Percentiles rank a stretch among this genome's conserved stretches.
Evolutionary conservation across 257 asterid genomes (phyloP).

Genomic region (Plantago major): DNA sequence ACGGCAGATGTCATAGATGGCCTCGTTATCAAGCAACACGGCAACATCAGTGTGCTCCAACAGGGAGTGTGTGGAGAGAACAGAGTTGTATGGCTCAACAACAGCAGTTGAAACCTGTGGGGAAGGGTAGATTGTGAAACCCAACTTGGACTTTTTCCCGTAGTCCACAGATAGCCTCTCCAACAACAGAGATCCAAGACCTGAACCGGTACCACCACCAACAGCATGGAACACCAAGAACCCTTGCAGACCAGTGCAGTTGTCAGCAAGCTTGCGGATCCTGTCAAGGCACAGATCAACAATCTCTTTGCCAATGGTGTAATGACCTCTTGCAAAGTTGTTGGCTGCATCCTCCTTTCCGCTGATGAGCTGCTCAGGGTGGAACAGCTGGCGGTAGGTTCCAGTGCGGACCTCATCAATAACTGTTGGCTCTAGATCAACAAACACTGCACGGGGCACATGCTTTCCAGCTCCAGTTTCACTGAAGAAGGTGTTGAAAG

Average conservation of each 20-base stretch:
- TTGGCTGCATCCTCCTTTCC: slow-evolving; percentile 97
- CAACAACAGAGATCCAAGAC: slow-evolving; percentile 76
- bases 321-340: slow-evolving; percentile 93
- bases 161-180: slow-evolving; percentile 94
- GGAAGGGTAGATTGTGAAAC: slow-evolving; percentile 88
- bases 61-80: slow-evolving; percentile 87
- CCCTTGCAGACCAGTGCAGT: slow-evolving; percentile 90
- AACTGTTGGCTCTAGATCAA: slow-evolving; percentile 93
- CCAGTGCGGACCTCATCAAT: slow-evolving; percentile 94
- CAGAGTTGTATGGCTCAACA: slow-evolving; percentile 93
- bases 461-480: slow-evolving; percentile 98
- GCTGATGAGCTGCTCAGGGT: slow-evolving; percentile 89
- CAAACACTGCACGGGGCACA: slow-evolving; percentile 90
- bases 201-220: slow-evolving; percentile 98
- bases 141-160: slow-evolving; percentile 82
- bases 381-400: slow-evolving; percentile 82
- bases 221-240: slow-evolving; percentile 93
- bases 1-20: slow-evolving; percentile 92
- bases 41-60: slow-evolving; percentile 96
- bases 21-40: slow-evolving; percentile 85
- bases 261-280: slow-evolving; percentile 89
- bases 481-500: slow-evolving; percentile 91
- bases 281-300: slow-evolving; percentile 90
- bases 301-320: slow-evolving; percentile 85
- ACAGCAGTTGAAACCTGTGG: slow-evolving; percentile 98